Conservation (phyloP, 176 grass and related monocot genomes). For the Puya raimondii region DNA sequence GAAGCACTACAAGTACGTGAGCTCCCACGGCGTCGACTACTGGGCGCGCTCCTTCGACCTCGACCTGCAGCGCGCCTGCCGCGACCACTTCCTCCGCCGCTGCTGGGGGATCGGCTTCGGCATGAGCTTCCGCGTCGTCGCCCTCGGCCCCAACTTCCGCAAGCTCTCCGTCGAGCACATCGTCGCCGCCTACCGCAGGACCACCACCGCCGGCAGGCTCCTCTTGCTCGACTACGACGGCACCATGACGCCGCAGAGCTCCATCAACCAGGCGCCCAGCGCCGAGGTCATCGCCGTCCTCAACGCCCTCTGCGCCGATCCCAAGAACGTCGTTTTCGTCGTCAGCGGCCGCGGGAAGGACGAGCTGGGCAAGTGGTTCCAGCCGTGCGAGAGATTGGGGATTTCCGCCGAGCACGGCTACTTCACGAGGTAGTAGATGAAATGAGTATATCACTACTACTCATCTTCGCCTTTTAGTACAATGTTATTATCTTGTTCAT, state of each 20-base stretch:
- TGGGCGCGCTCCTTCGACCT: slow-evolving; percentile 73
- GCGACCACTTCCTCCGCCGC: slow-evolving; percentile 68
- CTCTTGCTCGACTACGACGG: slow-evolving; percentile 97
- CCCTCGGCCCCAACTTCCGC: slow-evolving; percentile 68
- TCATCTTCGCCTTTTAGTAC: too few species aligned
- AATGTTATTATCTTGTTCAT: too few species aligned
- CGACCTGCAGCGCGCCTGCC: slow-evolving; percentile 85
- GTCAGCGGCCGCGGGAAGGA: slow-evolving; percentile 76
- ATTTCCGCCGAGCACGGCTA: slow-evolving; percentile 92
- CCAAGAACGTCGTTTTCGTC: slow-evolving; percentile 81
- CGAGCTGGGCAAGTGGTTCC: slow-evolving; percentile 63
- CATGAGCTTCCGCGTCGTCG: slow-evolving; percentile 86
- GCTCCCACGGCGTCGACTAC: slow-evolving; percentile 80
- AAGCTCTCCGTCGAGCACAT: slow-evolving; percentile 69
- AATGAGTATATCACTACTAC: too few species aligned
- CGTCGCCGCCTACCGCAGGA: slow-evolving; percentile 41
- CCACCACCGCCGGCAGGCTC: slow-evolving; percentile 26
- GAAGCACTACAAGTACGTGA: slow-evolving; percentile 95
- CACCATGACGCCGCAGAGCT: slow-evolving; percentile 58
- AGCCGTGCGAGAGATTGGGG: slow-evolving; percentile 70
- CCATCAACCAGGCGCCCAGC: slow-evolving; percentile 55
- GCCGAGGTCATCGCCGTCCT: slow-evolving; percentile 56
- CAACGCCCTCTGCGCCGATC: slow-evolving; percentile 64
- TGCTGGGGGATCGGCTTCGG: slow-evolving; percentile 89
- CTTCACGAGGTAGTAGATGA: slow-evolving; percentile 55